Conservation (phyloP, 768 basidiomycete genomes). For the Hericium rajendrae region DNA sequence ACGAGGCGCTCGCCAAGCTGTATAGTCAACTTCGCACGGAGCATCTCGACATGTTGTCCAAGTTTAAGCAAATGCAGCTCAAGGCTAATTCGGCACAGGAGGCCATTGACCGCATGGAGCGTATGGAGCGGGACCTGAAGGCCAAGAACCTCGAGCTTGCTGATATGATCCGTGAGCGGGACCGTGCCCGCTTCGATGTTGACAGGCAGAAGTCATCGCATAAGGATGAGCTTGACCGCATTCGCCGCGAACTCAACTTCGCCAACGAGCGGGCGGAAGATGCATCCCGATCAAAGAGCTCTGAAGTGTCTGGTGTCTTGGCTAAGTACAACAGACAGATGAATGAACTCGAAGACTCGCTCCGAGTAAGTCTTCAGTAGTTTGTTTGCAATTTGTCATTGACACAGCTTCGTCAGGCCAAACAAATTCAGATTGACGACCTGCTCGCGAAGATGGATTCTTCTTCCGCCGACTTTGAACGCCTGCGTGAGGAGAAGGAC, state of each 20-base stretch:
- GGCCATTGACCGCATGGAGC: constrained; percentile 95
- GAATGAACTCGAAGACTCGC: constrained; percentile 90
- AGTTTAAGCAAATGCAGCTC: constrained; percentile 94
- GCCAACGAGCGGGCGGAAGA: constrained; percentile 99
- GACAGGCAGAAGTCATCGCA: constrained; percentile 90
- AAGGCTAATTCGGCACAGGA: constrained; percentile 98
- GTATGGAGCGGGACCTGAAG: constrained; percentile 97
- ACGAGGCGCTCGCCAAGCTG: constrained; percentile 95
- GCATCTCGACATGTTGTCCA: constrained; percentile 93
- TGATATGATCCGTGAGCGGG: constrained; percentile 97
- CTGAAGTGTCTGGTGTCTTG: constrained; percentile 83
- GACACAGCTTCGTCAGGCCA: constrained; percentile 43
- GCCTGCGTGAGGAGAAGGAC: constrained; percentile 88
- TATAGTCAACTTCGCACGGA: constrained; percentile 97
- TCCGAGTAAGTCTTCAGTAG: constrained; percentile 49
- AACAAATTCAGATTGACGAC: constrained; percentile 96
- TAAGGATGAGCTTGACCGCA: constrained; percentile 88
- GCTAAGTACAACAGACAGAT: constrained; percentile 93
- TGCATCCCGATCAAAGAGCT: constrained; percentile 80
- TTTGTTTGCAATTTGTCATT: constrained; percentile 1
- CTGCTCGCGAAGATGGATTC: constrained; percentile 73
- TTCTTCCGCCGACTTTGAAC: constrained; percentile 67
- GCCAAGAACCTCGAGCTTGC: constrained; percentile 97
- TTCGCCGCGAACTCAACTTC: constrained; percentile 86
- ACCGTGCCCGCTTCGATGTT: constrained; percentile 89